A percentile compares a stretch with the other conserved stretches of the same genome.
phyloP scores from a whole-genome alignment of 202 grass and related monocot species.

The Digitaria exilis region DNA sequence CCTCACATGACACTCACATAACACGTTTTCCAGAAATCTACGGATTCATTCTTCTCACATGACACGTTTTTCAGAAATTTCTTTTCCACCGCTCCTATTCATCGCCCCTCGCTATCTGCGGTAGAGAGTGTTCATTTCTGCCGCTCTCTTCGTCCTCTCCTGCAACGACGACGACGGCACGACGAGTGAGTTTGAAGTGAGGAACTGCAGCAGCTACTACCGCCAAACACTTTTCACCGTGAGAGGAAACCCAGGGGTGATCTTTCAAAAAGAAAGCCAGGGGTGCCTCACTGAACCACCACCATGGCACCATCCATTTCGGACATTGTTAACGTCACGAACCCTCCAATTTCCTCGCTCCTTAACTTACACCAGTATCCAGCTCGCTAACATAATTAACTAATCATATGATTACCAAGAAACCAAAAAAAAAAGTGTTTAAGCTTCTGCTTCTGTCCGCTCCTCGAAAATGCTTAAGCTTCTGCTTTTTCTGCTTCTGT shows the following conservation, averaged over 20 bases:
- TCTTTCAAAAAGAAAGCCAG: not conserved
- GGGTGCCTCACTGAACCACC: conserved; percentile 6
- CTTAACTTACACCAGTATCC: conserved; percentile 41
- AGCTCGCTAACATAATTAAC: conserved; percentile 30
- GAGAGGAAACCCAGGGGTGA: not conserved
- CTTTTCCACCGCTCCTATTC: no score
- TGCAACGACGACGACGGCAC: not conserved
- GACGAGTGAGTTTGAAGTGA: not conserved
- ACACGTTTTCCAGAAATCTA: no score
- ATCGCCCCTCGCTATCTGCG: no score
- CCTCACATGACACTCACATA: no score
- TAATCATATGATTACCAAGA: conserved; percentile 22
- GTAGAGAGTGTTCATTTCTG: not conserved
- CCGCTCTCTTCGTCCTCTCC: not conserved
- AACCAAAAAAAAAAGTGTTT: conserved; percentile 26
- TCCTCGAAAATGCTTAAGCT: not conserved
- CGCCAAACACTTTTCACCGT: no score
- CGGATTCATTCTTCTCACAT: no score
- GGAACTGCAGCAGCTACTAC: not conserved
- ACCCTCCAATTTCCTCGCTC: conserved; percentile 35
- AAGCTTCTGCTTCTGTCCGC: not conserved
- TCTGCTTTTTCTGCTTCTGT: not conserved
- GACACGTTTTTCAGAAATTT: no score
- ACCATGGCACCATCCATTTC: conserved; percentile 33
- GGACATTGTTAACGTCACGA: conserved; percentile 41